Conservation (phyloP, 1,284 basidiomycete genomes). For the Marasmius tenuissimus region DNA sequence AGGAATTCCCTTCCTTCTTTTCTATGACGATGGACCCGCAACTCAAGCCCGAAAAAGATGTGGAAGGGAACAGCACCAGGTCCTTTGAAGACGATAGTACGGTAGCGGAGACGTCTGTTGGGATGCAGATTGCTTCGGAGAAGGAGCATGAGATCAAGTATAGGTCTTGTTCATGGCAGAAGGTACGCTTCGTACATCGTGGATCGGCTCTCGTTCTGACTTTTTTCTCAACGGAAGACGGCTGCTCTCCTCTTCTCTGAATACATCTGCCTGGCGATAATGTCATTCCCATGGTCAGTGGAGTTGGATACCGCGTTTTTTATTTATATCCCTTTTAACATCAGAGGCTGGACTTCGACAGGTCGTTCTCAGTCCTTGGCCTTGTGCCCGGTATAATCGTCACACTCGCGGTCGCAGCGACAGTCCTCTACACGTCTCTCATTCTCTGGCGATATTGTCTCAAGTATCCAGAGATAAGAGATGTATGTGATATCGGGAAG, state of each 20-base stretch:
- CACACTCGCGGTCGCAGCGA: constrained; percentile 34
- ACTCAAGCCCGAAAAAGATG: not conserved
- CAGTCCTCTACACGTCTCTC: constrained; percentile 41
- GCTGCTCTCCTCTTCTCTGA: constrained; percentile 48
- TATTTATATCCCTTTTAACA: not conserved
- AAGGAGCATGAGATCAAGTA: constrained; percentile 38
- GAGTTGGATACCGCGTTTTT: not conserved
- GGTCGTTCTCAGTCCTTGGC: constrained; percentile 57
- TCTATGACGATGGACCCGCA: not conserved
- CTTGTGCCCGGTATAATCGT: constrained; percentile 50
- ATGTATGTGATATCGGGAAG: constrained; percentile 65
- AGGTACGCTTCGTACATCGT: constrained; percentile 27
- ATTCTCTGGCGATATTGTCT: constrained; percentile 61
- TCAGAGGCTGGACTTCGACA: constrained; percentile 16
- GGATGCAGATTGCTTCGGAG: constrained; percentile 32
- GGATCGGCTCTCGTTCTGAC: not conserved
- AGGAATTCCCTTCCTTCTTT: not conserved
- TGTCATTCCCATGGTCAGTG: constrained; percentile 48
- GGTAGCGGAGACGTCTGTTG: not conserved
- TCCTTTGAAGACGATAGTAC: not conserved
- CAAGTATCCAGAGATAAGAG: constrained; percentile 55
- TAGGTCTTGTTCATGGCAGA: constrained; percentile 49
- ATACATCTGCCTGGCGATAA: constrained; percentile 50
- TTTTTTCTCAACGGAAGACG: constrained; percentile 27
- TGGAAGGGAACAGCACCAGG: not conserved